Evolutionary conservation across 129 eudicot genomes (phyloP).

Genomic region (Smallanthus sonchifolius): DNA sequence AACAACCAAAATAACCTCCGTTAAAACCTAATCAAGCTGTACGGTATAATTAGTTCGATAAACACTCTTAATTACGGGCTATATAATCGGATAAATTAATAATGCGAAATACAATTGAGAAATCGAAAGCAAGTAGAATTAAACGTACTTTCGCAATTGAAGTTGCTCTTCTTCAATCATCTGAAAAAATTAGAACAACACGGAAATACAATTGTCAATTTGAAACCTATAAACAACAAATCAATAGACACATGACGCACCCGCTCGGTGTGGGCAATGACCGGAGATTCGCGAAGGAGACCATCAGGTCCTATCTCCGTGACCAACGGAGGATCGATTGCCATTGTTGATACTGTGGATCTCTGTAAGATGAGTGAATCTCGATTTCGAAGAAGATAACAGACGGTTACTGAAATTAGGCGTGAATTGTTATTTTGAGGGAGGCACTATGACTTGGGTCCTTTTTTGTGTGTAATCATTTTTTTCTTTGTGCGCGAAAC

Average conservation of each 20-base stretch:
- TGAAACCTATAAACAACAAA: neutral
- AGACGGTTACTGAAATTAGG: conserved; percentile 11
- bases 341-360: conserved; percentile 26
- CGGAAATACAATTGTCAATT: neutral
- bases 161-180: conserved; percentile 81
- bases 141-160: conserved; percentile 75
- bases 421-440: neutral
- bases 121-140: conserved; percentile 2
- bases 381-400: neutral
- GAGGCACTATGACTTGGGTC: no score
- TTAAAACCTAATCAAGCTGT: conserved; percentile 3
- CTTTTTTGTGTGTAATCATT: no score
- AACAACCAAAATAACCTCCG: no score
- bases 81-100: neutral
- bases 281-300: conserved; percentile 62
- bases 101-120: conserved; percentile 4
- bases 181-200: conserved; percentile 30
- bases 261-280: conserved; percentile 90
- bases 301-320: conserved; percentile 93
- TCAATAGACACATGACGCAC: conserved; percentile 23
- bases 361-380: neutral
- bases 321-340: conserved; percentile 31
- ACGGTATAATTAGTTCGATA: neutral
- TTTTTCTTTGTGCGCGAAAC: no score
- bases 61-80: neutral